These are phyloP conservation scores for Trichoderma afroharzianum DNA, from an alignment of 2,329 filamentous ascomycete genomes.

Conservation along the genomic window DNA sequence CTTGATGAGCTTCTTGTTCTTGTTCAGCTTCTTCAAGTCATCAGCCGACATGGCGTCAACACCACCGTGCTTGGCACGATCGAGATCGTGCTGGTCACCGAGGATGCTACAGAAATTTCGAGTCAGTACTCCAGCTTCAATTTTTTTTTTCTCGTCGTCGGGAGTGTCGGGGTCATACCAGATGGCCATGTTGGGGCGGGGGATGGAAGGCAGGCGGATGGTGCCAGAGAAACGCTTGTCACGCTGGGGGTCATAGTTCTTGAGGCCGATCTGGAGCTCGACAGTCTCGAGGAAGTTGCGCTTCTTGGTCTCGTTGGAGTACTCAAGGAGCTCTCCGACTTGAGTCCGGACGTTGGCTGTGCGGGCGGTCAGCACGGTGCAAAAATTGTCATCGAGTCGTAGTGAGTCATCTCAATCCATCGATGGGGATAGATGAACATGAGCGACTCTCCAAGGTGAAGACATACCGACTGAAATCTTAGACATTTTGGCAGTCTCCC, in stretches of 20 bases:
- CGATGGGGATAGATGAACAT: background rate
- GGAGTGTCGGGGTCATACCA: constrained; percentile 43
- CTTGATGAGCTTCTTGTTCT: constrained; percentile 99
- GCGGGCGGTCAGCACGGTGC: constrained; percentile 29
- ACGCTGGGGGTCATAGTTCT: constrained; percentile 99
- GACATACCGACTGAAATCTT: constrained; percentile 72
- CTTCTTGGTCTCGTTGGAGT: constrained; percentile 94
- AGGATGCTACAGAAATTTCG: constrained; percentile 45
- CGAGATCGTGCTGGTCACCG: constrained; percentile 89
- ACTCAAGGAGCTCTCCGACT: constrained; percentile 89
- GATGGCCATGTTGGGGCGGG: constrained; percentile 86
- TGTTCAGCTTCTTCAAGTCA: constrained; percentile 99
- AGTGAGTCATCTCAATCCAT: background rate
- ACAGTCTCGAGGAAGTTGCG: constrained; percentile 96
- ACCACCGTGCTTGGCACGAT: constrained; percentile 98
- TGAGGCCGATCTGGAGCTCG: constrained; percentile 87
- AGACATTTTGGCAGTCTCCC: constrained; percentile 86
- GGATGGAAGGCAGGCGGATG: constrained; percentile 88
- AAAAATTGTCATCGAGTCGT: background rate
- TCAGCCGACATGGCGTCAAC: constrained; percentile 98
- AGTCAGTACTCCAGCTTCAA: background rate
- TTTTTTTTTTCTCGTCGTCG: background rate
- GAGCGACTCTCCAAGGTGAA: background rate
- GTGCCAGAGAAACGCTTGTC: constrained; percentile 99
- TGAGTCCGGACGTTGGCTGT: constrained; percentile 89